Evolutionary conservation across 2,329 filamentous ascomycete species (phyloP).

Genomic region (Byssoonygena ceratinophila): DNA sequence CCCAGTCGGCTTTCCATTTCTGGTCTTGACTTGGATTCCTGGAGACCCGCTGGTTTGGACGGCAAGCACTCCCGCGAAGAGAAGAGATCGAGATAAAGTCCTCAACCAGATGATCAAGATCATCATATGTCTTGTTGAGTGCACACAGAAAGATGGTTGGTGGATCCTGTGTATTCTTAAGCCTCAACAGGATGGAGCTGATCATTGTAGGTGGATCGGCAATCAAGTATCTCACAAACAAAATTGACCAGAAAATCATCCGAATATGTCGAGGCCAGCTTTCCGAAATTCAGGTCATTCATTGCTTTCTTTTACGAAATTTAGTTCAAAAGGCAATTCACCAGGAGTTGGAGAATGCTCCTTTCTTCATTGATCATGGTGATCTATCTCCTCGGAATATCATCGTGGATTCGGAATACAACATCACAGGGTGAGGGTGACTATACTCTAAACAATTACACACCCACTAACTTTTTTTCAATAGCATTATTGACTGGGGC

Average conservation of each 20-base stretch:
- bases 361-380: conserved; percentile 13
- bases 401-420: conserved; percentile 13
- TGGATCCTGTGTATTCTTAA: not conserved
- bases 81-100: conserved; percentile 3
- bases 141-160: conserved; percentile 3
- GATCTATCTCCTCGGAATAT: conserved; percentile 13
- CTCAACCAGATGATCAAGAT: conserved; percentile 9
- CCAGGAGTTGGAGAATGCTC: conserved; percentile 5
- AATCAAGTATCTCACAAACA: conserved; percentile 6
- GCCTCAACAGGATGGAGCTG: not conserved
- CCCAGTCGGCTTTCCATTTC: conserved; percentile 2
- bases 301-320: conserved; percentile 9
- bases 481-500: conserved; percentile 14
- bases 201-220: not conserved
- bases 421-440: conserved; percentile 12
- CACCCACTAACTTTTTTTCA: no score
- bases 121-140: conserved; percentile 5
- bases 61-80: not conserved
- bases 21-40: conserved; percentile 7
- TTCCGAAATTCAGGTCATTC: conserved; percentile 4
- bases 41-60: not conserved
- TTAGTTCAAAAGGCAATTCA: conserved; percentile 6
- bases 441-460: no score
- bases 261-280: conserved; percentile 10
- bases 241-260: conserved; percentile 12